These are phyloP conservation scores for Artemisia argyi DNA, from an alignment of 129 eudicot species.

Conservation along the genomic window DNA sequence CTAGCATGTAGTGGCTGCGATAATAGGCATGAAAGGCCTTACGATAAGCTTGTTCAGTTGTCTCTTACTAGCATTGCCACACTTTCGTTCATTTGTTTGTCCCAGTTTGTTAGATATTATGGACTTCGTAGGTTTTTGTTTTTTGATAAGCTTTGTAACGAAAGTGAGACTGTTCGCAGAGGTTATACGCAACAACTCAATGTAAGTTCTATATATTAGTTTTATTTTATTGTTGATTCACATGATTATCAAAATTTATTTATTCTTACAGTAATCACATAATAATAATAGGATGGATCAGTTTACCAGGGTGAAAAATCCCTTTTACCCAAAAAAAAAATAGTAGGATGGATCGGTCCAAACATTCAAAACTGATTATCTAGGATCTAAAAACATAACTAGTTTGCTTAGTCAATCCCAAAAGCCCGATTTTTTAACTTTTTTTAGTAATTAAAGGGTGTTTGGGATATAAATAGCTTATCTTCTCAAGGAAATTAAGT, in stretches of 20 bases:
- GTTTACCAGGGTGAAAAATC: too few relatives aligned
- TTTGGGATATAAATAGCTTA: too few relatives aligned
- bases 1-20: conserved; percentile 74
- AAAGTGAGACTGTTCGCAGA: conserved; percentile 69
- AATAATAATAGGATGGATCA: background rate
- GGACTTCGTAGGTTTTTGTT: conserved; percentile 81
- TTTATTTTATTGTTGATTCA: background rate
- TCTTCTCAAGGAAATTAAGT: too few relatives aligned
- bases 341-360: background rate
- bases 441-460: too few relatives aligned
- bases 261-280: background rate
- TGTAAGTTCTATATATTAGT: conserved; percentile 39
- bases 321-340: too few relatives aligned
- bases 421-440: too few relatives aligned
- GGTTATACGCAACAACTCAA: conserved; percentile 65
- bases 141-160: conserved; percentile 79
- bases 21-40: conserved; percentile 57
- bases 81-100: conserved; percentile 71
- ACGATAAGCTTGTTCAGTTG: conserved; percentile 65
- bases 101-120: conserved; percentile 50
- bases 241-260: background rate
- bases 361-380: too few relatives aligned
- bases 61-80: conserved; percentile 77
- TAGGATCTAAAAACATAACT: too few relatives aligned
- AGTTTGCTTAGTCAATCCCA: too few relatives aligned